These are phyloP conservation scores for Cupressus sempervirens DNA, from an alignment of 75 land plant genomes.

Conservation along the genomic window DNA sequence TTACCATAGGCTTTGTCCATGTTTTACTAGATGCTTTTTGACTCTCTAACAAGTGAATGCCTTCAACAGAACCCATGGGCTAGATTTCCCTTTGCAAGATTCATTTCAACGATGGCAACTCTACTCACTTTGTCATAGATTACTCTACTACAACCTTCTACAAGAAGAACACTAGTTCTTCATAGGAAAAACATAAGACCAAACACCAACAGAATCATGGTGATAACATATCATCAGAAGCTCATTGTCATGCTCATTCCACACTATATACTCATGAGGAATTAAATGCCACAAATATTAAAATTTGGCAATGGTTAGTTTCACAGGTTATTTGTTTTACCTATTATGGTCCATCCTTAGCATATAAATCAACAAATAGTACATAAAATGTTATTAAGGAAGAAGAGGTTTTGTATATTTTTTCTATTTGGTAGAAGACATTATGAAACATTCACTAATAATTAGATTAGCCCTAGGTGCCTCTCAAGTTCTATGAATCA, in stretches of 20 bases:
- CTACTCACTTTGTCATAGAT: conserved; percentile 32
- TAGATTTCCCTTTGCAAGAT: no score
- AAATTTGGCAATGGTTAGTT: background rate
- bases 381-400: no score
- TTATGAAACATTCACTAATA: conserved; percentile 35
- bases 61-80: no score
- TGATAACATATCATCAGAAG: no score
- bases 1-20: no score
- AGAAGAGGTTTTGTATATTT: no score
- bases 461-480: conserved; percentile 44
- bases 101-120: no score
- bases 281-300: background rate
- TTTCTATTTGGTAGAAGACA: background rate
- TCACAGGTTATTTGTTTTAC: background rate
- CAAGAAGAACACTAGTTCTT: background rate
- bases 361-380: no score
- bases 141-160: conserved; percentile 19
- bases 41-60: no score
- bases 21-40: no score
- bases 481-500: conserved; percentile 32
- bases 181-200: background rate
- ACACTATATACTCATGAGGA: background rate
- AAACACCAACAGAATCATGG: background rate
- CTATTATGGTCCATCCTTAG: no score
- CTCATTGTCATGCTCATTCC: background rate